These are phyloP conservation scores for Apiotrichum veenhuisii DNA, from an alignment of 1,284 basidiomycete species.

Conservation along the genomic window DNA sequence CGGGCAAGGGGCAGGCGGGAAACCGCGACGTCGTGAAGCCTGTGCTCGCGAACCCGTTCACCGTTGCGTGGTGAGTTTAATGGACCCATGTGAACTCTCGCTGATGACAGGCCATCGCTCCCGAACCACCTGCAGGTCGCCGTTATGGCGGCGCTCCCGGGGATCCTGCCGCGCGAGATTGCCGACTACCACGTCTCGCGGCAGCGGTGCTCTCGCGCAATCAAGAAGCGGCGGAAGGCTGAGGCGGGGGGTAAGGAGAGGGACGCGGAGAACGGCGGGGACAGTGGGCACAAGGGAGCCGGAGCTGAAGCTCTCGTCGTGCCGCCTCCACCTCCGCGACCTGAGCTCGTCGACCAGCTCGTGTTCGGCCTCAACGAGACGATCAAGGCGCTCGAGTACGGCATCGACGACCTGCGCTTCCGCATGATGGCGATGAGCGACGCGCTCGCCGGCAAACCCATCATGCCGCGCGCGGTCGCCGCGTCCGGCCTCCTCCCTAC, in stretches of 20 bases:
- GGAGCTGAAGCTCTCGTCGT: too few species aligned
- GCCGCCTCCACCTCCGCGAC: conserved; percentile 25
- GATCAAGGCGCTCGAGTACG: conserved; percentile 66
- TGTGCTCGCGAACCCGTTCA: conserved; percentile 36
- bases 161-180: conserved; percentile 29
- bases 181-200: conserved; percentile 41
- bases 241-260: not conserved
- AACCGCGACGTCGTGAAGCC: conserved; percentile 18
- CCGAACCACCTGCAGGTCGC: conserved; percentile 39
- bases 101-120: conserved; percentile 35
- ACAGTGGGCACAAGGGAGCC: too few species aligned
- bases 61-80: conserved; percentile 36
- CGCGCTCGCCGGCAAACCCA: conserved; percentile 32
- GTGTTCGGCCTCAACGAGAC: conserved; percentile 74
- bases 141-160: conserved; percentile 31
- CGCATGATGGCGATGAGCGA: conserved; percentile 34
- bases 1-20: conserved; percentile 1
- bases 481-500: conserved; percentile 28
- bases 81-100: not conserved
- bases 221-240: conserved; percentile 14
- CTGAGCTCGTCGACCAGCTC: conserved; percentile 56
- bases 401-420: conserved; percentile 50
- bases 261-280: too few species aligned
- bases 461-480: not conserved
- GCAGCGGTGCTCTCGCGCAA: conserved; percentile 31